Percentiles rank a stretch among this genome's conserved stretches.
Evolutionary conservation across 1,284 basidiomycete genomes (phyloP).

Genomic region (Thecaphora frezii): DNA sequence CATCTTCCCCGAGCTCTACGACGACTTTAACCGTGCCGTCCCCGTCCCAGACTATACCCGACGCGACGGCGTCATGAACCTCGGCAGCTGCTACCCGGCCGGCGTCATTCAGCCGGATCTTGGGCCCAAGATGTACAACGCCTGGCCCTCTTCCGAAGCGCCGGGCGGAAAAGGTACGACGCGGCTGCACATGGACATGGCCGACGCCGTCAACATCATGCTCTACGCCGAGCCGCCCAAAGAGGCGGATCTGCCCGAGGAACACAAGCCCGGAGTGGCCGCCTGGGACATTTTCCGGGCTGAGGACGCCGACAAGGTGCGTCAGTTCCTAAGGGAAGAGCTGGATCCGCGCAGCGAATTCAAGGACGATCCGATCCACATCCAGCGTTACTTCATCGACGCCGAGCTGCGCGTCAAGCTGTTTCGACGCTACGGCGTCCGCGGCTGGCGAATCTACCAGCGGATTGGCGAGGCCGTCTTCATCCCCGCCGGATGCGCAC

Average conservation of each 20-base stretch:
- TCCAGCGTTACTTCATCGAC: slow-evolving; percentile 84
- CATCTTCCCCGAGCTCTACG: slow-evolving; percentile 80
- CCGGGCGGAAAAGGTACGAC: slow-evolving; percentile 77
- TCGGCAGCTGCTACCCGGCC: slow-evolving; percentile 78
- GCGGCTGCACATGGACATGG: slow-evolving; percentile 92
- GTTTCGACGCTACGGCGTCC: slow-evolving; percentile 70
- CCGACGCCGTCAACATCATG: slow-evolving; percentile 89
- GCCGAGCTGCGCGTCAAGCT: slow-evolving; percentile 70
- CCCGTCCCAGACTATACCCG: slow-evolving; percentile 86
- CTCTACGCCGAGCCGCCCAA: slow-evolving; percentile 26
- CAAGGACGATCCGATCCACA: slow-evolving; percentile 82
- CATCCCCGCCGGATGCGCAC: slow-evolving; percentile 91
- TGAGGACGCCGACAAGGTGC: slow-evolving; percentile 76
- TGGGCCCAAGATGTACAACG: slow-evolving; percentile 68
- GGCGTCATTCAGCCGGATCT: slow-evolving; percentile 84
- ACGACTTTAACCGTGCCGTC: slow-evolving; percentile 79
- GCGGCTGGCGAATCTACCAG: slow-evolving; percentile 82
- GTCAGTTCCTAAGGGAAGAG: slow-evolving; percentile 69
- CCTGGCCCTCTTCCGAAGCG: slow-evolving; percentile 54
- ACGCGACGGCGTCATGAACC: slow-evolving; percentile 81
- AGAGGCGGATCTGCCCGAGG: slow-evolving; percentile 22
- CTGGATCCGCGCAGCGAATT: slow-evolving; percentile 53
- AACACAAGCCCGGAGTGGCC: slow-evolving; percentile 70
- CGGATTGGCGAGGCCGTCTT: slow-evolving; percentile 89
- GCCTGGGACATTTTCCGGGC: slow-evolving; percentile 89